Evolutionary conservation across 2,329 filamentous ascomycete species (phyloP).

Genomic region (Phaeophleospora eucalypticola): DNA sequence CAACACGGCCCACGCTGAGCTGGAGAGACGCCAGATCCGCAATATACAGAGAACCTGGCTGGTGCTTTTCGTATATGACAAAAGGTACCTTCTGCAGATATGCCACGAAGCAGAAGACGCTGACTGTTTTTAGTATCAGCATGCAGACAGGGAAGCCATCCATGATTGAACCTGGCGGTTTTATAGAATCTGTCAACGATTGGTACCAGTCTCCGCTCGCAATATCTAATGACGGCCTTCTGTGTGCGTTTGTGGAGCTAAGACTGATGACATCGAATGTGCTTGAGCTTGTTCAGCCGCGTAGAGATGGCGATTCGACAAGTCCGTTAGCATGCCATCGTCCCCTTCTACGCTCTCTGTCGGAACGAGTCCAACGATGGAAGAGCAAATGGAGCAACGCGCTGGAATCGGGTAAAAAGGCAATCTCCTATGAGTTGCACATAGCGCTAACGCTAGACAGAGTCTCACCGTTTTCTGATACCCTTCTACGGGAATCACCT

Average conservation of each 20-base stretch:
- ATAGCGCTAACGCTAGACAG: background rate
- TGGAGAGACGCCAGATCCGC: constrained; percentile 27
- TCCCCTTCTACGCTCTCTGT: constrained; percentile 1
- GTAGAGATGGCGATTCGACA: background rate
- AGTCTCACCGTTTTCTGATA: constrained; percentile 21
- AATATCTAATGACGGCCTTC: constrained; percentile 33
- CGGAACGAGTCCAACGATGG: background rate
- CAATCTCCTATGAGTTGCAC: background rate
- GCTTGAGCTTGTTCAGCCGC: constrained; percentile 23
- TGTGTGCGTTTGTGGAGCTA: constrained; percentile 38
- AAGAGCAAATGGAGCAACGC: background rate
- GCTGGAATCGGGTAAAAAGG: background rate
- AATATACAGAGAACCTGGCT: constrained; percentile 40
- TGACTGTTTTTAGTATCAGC: constrained; percentile 34
- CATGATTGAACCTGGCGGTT: constrained; percentile 40
- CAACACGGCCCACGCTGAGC: background rate
- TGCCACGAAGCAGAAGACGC: background rate
- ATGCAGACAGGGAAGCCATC: constrained; percentile 41
- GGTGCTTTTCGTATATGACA: constrained; percentile 40
- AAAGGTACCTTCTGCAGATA: constrained; percentile 30
- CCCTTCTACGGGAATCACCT: constrained; percentile 40
- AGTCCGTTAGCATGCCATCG: background rate
- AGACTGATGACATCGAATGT: constrained; percentile 37
- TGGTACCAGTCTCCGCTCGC: constrained; percentile 36
- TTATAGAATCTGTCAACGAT: constrained; percentile 35